Evolutionary conservation across 2,329 filamentous ascomycete species (phyloP).

Genomic region (Didymella pinodella): DNA sequence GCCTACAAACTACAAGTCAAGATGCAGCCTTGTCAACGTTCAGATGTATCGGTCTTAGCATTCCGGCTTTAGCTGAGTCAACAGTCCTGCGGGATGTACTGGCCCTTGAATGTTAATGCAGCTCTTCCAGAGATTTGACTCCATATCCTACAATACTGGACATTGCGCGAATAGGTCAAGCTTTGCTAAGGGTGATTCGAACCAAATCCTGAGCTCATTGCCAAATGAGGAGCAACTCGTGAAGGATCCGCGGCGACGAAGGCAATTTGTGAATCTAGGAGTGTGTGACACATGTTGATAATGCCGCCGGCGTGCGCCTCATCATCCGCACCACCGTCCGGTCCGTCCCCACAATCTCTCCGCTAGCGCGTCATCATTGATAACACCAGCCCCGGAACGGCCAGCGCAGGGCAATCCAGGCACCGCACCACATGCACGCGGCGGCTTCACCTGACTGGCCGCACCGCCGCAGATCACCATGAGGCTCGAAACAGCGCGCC

Average conservation of each 20-base stretch:
- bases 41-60: neutral
- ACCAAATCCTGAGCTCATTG: no score
- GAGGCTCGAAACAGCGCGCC: slow-evolving; percentile 40
- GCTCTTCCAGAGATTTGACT: neutral
- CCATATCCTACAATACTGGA: neutral
- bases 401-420: slow-evolving; percentile 25
- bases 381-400: slow-evolving; percentile 18
- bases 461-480: slow-evolving; percentile 38
- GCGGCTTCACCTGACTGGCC: slow-evolving; percentile 36
- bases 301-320: slow-evolving; percentile 8
- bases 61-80: neutral
- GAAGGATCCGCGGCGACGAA: no score
- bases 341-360: slow-evolving; percentile 16
- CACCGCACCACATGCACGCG: slow-evolving; percentile 22
- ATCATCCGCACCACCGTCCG: neutral
- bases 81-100: neutral
- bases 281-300: neutral
- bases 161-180: no score
- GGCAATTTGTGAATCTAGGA: no score
- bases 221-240: no score
- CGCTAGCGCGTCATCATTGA: slow-evolving; percentile 16
- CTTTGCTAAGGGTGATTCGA: no score
- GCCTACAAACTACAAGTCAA: neutral
- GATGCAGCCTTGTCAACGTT: neutral
- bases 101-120: neutral